phyloP scores from a whole-genome alignment of 139 green algal genomes.

The Chlorella sorokiniana region DNA sequence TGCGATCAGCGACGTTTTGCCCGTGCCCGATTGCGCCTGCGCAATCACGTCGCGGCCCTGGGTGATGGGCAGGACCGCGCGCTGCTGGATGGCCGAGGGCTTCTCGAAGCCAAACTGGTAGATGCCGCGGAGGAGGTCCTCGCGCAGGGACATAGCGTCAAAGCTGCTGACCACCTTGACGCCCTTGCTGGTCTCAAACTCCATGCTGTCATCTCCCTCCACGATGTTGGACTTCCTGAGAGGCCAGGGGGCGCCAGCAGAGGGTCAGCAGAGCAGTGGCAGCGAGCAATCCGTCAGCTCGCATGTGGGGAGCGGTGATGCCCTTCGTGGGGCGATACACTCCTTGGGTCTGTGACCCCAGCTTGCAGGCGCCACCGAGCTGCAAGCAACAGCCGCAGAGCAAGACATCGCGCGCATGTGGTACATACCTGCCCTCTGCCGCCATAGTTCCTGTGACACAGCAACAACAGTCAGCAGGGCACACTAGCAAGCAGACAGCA shows the following conservation, averaged over 20 bases:
- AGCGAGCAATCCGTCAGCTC: too few relatives aligned
- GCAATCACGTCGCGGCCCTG: slow-evolving; percentile 95
- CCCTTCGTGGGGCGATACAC: too few relatives aligned
- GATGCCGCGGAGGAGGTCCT: slow-evolving; percentile 91
- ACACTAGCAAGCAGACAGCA: not conserved
- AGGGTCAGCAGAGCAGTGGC: not conserved
- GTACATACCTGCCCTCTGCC: not conserved
- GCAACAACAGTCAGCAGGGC: not conserved
- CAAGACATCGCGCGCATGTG: not conserved
- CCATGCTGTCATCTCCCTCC: slow-evolving; percentile 38
- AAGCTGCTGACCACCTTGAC: slow-evolving; percentile 86
- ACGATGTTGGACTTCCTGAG: not conserved
- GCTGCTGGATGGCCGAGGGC: slow-evolving; percentile 98
- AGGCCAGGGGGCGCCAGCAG: not conserved
- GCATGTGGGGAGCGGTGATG: too few relatives aligned
- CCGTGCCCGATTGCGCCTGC: slow-evolving; percentile 97
- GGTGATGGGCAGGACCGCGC: slow-evolving; percentile 91
- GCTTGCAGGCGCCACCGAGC: too few relatives aligned
- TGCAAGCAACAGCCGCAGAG: too few relatives aligned
- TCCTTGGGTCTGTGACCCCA: too few relatives aligned
- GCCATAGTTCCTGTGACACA: not conserved
- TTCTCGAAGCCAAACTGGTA: slow-evolving; percentile 98
- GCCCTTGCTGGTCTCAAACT: slow-evolving; percentile 84
- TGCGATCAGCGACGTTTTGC: slow-evolving; percentile 97
- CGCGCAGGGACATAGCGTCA: slow-evolving; percentile 90